phyloP scores from a whole-genome alignment of 2,329 filamentous ascomycete genomes.

The Alternaria burnsii region DNA sequence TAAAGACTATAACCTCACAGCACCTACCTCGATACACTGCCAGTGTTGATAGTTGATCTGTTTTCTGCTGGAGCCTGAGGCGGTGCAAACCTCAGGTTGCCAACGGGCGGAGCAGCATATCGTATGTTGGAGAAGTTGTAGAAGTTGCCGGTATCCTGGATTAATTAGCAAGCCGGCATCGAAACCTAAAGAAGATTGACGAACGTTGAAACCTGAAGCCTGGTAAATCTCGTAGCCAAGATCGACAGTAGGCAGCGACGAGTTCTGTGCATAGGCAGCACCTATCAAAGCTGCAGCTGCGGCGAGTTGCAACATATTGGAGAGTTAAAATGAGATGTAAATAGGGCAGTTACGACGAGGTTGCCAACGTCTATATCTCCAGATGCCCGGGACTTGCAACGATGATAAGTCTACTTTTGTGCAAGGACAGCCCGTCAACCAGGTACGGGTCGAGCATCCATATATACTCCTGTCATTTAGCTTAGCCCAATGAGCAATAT shows the following conservation, averaged over 20 bases:
- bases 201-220: conserved; percentile 57
- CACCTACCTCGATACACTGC: conserved; percentile 47
- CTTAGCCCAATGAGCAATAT: conserved; percentile 3
- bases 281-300: conserved; percentile 33
- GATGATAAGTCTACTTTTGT: neutral
- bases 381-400: neutral
- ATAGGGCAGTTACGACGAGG: neutral
- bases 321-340: neutral
- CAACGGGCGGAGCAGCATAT: conserved; percentile 63
- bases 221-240: conserved; percentile 63
- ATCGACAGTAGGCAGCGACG: conserved; percentile 58
- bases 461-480: conserved; percentile 4
- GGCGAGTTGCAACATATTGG: conserved; percentile 34
- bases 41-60: conserved; percentile 57
- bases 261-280: conserved; percentile 35
- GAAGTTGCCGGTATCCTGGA: conserved; percentile 50
- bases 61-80: conserved; percentile 56
- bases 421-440: neutral
- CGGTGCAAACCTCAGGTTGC: conserved; percentile 60
- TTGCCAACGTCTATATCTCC: neutral
- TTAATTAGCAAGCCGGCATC: conserved; percentile 10
- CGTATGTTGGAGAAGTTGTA: conserved; percentile 67
- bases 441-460: conserved; percentile 4
- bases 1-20: neutral
- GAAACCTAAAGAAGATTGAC: conserved; percentile 15